A percentile compares a stretch with the other conserved stretches of the same genome.
phyloP scores from a whole-genome alignment of 768 basidiomycete species.

The Tephrocybe sp. region DNA sequence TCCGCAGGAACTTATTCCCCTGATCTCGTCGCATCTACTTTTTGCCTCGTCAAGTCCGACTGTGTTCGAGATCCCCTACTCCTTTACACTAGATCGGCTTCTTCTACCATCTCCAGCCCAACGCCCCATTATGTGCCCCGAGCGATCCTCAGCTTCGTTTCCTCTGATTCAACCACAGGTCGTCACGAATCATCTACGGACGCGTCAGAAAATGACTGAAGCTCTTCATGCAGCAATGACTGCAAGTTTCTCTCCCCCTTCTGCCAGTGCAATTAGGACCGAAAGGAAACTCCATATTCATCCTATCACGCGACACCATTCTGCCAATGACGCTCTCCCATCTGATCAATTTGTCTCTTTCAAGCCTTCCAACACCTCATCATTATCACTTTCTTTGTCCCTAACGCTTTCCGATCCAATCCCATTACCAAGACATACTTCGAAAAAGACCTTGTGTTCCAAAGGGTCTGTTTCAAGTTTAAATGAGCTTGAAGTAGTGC shows the following conservation, averaged over 20 bases:
- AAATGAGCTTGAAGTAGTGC: background rate
- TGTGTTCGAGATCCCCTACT: constrained; percentile 41
- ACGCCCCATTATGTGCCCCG: constrained; percentile 5
- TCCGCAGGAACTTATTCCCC: constrained; percentile 52
- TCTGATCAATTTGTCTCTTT: constrained; percentile 4
- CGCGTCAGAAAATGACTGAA: constrained; percentile 26
- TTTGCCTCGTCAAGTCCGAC: constrained; percentile 34
- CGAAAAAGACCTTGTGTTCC: background rate
- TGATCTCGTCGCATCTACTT: constrained; percentile 47
- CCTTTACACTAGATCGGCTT: constrained; percentile 43
- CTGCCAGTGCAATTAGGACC: background rate
- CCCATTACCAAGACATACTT: constrained; percentile 1
- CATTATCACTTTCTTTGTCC: constrained; percentile 16
- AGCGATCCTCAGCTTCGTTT: constrained; percentile 2
- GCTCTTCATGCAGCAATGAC: constrained; percentile 38
- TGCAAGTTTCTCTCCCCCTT: constrained; percentile 20
- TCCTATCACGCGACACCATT: background rate
- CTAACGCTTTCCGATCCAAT: constrained; percentile 7
- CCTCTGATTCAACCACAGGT: constrained; percentile 14
- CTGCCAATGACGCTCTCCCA: constrained; percentile 6
- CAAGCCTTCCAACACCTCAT: constrained; percentile 11
- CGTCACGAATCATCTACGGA: constrained; percentile 16
- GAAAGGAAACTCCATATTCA: background rate
- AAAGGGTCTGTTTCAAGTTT: background rate
- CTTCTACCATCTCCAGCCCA: constrained; percentile 21